Conservation (phyloP, 140 eudicot genomes). For the Bidens hawaiensis region DNA sequence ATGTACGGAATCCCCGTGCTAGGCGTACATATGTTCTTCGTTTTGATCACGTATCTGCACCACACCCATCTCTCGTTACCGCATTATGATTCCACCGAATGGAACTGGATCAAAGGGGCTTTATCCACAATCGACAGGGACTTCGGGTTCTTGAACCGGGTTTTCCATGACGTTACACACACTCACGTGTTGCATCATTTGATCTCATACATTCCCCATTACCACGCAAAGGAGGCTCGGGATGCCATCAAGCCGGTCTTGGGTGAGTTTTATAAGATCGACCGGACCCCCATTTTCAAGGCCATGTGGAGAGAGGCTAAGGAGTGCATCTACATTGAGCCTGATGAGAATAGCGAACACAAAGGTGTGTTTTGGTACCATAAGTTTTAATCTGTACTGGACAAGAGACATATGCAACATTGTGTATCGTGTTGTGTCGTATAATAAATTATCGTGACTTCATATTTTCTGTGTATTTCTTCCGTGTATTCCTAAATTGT, state of each 20-base stretch:
- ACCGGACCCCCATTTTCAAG: slow-evolving; percentile 19
- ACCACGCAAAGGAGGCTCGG: slow-evolving; percentile 10
- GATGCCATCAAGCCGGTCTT: slow-evolving; percentile 29
- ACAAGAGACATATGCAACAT: too few species aligned
- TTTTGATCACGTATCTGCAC: slow-evolving; percentile 8
- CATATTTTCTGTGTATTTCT: too few species aligned
- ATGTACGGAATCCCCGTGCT: slow-evolving; percentile 13
- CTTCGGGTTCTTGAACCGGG: slow-evolving; percentile 18
- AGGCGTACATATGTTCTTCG: background rate
- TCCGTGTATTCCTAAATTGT: too few species aligned
- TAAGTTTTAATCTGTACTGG: slow-evolving; percentile 3
- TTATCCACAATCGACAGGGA: slow-evolving; percentile 5
- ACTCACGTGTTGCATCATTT: slow-evolving; percentile 25
- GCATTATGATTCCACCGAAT: slow-evolving; percentile 4
- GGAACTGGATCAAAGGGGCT: background rate
- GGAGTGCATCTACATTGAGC: slow-evolving; percentile 32
- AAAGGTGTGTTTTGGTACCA: slow-evolving; percentile 27
- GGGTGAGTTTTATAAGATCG: slow-evolving; percentile 26
- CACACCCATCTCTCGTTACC: slow-evolving; percentile 9
- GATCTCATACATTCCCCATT: slow-evolving; percentile 24
- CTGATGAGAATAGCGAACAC: slow-evolving; percentile 11
- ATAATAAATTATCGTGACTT: too few species aligned
- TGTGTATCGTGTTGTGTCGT: too few species aligned
- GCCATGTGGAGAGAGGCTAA: slow-evolving; percentile 35
- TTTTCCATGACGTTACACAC: slow-evolving; percentile 12